phyloP scores from a whole-genome alignment of 441 rosid genomes.

The Gossypium armourianum region DNA sequence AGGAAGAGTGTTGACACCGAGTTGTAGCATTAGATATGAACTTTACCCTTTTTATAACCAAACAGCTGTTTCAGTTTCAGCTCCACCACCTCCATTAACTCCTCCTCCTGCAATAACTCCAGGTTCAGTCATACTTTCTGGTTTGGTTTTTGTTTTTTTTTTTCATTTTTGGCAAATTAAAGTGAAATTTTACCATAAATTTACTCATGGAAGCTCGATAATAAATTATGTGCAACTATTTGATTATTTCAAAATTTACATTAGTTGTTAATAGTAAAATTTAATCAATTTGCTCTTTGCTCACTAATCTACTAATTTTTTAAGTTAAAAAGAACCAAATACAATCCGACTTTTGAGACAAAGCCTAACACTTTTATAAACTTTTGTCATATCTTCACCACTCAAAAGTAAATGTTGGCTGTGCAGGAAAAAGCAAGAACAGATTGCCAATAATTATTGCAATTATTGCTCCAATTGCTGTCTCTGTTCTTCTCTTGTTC shows the following conservation, averaged over 20 bases:
- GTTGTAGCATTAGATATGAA: conserved; percentile 3
- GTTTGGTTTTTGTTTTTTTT: background rate
- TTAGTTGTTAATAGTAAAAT: too few relatives aligned
- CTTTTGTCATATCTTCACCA: background rate
- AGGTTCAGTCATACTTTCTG: background rate
- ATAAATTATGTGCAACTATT: too few relatives aligned
- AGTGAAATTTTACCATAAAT: too few relatives aligned
- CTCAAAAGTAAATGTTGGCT: background rate
- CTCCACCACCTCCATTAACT: background rate
- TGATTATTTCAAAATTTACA: too few relatives aligned
- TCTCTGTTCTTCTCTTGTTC: conserved; percentile 10
- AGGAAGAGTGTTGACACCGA: background rate
- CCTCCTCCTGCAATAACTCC: background rate
- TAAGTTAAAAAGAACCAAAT: too few relatives aligned
- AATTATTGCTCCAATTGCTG: conserved; percentile 10
- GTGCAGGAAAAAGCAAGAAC: conserved; percentile 13
- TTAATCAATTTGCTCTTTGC: too few relatives aligned
- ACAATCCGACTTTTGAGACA: too few relatives aligned
- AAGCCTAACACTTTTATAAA: too few relatives aligned
- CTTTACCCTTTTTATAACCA: conserved; percentile 8
- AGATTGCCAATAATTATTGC: conserved; percentile 12
- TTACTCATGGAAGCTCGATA: too few relatives aligned
- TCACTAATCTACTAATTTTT: too few relatives aligned
- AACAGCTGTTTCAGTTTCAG: background rate
- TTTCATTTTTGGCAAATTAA: too few relatives aligned